Base-by-base conservation (phyloP, 108 stramenopile genomes). In the Thalassiosira profunda region DNA sequence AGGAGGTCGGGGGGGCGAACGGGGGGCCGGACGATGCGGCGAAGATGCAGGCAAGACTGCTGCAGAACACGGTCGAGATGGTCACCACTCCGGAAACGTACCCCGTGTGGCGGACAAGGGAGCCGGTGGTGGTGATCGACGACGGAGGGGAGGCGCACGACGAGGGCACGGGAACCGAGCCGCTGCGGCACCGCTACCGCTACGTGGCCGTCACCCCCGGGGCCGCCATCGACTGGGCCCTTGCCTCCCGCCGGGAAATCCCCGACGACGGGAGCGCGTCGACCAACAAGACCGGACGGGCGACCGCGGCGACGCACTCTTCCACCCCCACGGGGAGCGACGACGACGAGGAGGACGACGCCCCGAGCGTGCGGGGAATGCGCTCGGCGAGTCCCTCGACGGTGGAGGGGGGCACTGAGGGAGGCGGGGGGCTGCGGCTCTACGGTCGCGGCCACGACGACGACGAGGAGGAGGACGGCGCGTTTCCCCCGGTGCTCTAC, bases 181-280 rank as follows among this genome's bases (percentile, higher is more conserved):
- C 63, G 9, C 79, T 90, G 51, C 76, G 86, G 25, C 93, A 94
- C 70, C 82, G 88, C 35, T 94, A 92, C 64, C 88, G 93, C 9
- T 94, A 94, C 63, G 70, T 94, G 61, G 90, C 91, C 5, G 93
- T 94, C 3, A 90, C 90, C 14, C 93, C 93, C 0, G 93, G 93
- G 8, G 90, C 86, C 3, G 47, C 48, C 56, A 71, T 81, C 29
- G 73, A 74, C 30, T 67, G 69, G 69, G 41, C 58, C 3, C 29
- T 67, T 12, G 61, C 52, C 30, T 30, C 65, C 7, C 54, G 41
- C 25, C 43, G 65, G 20, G 67, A 80, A 31, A 8, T 51, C 20
- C 28, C 61, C 28, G 60, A 67, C 33, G 74, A 72, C 47, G 67
- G 38, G 3, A 75, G 54, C 36, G 40, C 67, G 2, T 67, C 66